A percentile compares a stretch with the other conserved stretches of the same genome.
phyloP scores from a whole-genome alignment of 2,329 filamentous ascomycete genomes.

The Penicillium occitanis region DNA sequence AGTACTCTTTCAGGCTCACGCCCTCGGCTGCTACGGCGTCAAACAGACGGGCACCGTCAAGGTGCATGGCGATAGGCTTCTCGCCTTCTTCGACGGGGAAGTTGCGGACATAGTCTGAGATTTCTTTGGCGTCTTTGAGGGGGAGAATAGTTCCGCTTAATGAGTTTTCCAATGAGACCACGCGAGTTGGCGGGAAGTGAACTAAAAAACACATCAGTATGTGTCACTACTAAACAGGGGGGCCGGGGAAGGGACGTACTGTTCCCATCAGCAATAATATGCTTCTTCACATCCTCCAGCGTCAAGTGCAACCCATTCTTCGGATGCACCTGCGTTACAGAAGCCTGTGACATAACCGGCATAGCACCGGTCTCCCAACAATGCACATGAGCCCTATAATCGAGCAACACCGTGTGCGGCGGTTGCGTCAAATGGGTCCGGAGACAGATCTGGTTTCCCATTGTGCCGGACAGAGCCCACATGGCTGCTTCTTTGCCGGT shows the following conservation, averaged over 20 bases:
- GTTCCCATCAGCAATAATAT: conserved; percentile 30
- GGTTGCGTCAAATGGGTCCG: conserved; percentile 35
- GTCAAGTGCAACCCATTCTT: conserved; percentile 38
- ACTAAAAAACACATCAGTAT: conserved; percentile 20
- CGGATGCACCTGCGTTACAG: conserved; percentile 31
- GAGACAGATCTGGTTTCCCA: conserved; percentile 42
- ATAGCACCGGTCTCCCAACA: conserved; percentile 33
- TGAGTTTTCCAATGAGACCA: conserved; percentile 34
- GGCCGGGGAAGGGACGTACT: conserved; percentile 21
- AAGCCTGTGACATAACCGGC: conserved; percentile 35
- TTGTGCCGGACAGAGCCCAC: conserved; percentile 39
- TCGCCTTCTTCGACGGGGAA: conserved; percentile 28
- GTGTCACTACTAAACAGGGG: no score
- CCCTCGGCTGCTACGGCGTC: conserved; percentile 31
- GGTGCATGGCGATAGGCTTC: conserved; percentile 32
- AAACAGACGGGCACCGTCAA: conserved; percentile 35
- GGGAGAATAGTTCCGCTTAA: conserved; percentile 31
- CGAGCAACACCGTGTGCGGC: conserved; percentile 36
- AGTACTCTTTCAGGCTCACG: conserved; percentile 31
- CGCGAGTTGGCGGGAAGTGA: conserved; percentile 33
- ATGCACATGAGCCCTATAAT: conserved; percentile 39
- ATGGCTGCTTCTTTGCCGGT: conserved; percentile 37
- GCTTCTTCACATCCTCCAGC: conserved; percentile 34
- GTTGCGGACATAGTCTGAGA: conserved; percentile 31
- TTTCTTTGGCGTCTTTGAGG: conserved; percentile 31